phyloP scores from a whole-genome alignment of 148 eudicot genomes.

The Suaeda aralocaspica region DNA sequence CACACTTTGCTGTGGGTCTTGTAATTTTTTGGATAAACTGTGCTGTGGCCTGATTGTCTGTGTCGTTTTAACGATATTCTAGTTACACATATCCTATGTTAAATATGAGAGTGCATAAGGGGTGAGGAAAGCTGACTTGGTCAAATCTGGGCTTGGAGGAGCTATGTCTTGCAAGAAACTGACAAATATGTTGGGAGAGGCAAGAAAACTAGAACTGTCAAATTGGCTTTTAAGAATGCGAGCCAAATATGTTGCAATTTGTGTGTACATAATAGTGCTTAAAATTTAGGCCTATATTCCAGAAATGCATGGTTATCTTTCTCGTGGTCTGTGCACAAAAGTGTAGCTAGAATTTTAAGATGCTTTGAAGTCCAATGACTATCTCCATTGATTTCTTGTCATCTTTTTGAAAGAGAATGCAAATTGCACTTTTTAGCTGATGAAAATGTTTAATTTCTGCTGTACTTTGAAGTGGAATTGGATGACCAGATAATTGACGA shows the following conservation, averaged over 20 bases:
- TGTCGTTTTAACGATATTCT: not conserved
- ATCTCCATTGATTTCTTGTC: not conserved
- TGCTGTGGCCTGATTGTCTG: not conserved
- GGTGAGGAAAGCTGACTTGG: not conserved
- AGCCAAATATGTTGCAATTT: not conserved
- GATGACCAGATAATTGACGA: conserved; percentile 1
- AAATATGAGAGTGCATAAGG: not conserved
- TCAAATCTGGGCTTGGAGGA: not conserved
- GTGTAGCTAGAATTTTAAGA: not conserved
- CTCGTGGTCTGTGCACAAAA: not conserved
- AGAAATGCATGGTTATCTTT: not conserved
- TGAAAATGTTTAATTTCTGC: too few relatives aligned
- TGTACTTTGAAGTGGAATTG: not conserved
- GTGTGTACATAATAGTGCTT: too few relatives aligned
- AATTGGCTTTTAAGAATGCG: not conserved
- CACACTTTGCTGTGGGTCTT: not conserved
- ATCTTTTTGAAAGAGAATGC: not conserved
- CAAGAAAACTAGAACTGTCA: not conserved
- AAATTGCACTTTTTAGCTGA: too few relatives aligned
- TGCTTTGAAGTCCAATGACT: not conserved
- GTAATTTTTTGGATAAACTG: not conserved
- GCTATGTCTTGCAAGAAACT: not conserved
- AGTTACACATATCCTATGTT: not conserved
- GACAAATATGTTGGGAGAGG: not conserved
- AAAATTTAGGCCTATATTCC: not conserved